These are phyloP conservation scores for Pseudomassariella vexata DNA, from an alignment of 2,329 filamentous ascomycete genomes.

Conservation along the genomic window DNA sequence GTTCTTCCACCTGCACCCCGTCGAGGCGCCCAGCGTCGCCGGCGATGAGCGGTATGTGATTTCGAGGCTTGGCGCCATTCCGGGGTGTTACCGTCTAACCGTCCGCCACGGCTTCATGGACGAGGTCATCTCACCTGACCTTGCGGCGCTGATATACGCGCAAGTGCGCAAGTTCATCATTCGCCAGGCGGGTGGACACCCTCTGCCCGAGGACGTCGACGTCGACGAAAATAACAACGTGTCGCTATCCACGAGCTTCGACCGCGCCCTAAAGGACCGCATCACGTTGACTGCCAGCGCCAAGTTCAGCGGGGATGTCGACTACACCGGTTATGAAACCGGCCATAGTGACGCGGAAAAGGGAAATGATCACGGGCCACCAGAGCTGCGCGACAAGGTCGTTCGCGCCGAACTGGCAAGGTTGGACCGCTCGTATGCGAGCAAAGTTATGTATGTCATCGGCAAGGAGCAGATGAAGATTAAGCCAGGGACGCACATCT, in stretches of 20 bases:
- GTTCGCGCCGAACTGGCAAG: slow-evolving; percentile 33
- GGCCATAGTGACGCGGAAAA: slow-evolving; percentile 7
- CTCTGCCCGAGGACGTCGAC: slow-evolving; percentile 7
- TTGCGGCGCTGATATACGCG: slow-evolving; percentile 54
- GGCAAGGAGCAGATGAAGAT: slow-evolving; percentile 59
- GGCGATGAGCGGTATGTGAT: slow-evolving; percentile 41
- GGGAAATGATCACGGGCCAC: slow-evolving; percentile 3
- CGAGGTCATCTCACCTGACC: slow-evolving; percentile 59
- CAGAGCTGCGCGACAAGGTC: slow-evolving; percentile 20
- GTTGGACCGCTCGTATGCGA: slow-evolving; percentile 36
- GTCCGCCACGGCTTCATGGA: slow-evolving; percentile 71
- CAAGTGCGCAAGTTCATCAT: slow-evolving; percentile 49
- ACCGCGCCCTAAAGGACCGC: slow-evolving; percentile 2
- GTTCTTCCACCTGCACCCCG: slow-evolving; percentile 67
- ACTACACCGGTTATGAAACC: slow-evolving; percentile 6
- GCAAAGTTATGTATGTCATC: slow-evolving; percentile 49
- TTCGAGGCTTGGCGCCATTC: slow-evolving; percentile 37
- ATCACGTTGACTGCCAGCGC: slow-evolving; percentile 6
- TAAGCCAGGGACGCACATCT: slow-evolving; percentile 29
- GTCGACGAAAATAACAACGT: slow-evolving; percentile 5
- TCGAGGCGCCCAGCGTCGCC: slow-evolving; percentile 52
- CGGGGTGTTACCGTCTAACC: slow-evolving; percentile 62
- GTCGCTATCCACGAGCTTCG: slow-evolving; percentile 9
- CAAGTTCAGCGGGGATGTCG: slow-evolving; percentile 2
- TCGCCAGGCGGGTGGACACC: slow-evolving; percentile 18